phyloP scores from a whole-genome alignment of 768 basidiomycete genomes.

The Mycena metata region DNA sequence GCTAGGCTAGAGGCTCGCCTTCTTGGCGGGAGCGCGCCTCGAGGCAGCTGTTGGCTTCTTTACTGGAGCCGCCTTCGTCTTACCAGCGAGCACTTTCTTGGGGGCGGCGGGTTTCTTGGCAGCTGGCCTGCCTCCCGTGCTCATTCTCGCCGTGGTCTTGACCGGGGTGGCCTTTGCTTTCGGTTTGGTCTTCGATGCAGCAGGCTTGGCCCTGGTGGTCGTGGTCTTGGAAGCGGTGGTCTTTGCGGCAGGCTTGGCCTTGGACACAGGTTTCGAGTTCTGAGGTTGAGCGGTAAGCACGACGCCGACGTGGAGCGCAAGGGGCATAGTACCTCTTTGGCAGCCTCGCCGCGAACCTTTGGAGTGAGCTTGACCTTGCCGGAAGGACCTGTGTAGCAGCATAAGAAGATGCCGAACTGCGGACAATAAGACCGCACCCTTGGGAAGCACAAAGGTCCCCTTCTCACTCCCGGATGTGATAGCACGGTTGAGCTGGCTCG shows the following conservation, averaged over 20 bases:
- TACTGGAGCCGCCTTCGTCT: constrained; percentile 7
- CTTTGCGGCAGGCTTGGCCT: constrained; percentile 51
- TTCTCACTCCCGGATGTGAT: constrained; percentile 70
- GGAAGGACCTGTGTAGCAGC: constrained; percentile 44
- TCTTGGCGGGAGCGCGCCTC: constrained; percentile 29
- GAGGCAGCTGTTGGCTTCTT: constrained; percentile 29
- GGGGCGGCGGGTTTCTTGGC: constrained; percentile 18
- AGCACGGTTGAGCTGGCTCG: constrained; percentile 84
- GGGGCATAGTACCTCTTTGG: constrained; percentile 59
- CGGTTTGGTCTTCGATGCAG: constrained; percentile 44
- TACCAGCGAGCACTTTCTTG: constrained; percentile 32
- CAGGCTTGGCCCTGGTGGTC: constrained; percentile 27
- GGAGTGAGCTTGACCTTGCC: constrained; percentile 75
- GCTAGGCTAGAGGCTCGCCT: constrained; percentile 1
- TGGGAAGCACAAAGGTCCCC: constrained; percentile 64
- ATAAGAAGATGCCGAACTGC: constrained; percentile 12
- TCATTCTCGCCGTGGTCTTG: not conserved
- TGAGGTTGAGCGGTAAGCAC: constrained; percentile 37
- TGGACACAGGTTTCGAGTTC: constrained; percentile 61
- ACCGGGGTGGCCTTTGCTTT: constrained; percentile 43
- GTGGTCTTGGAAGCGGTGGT: constrained; percentile 33
- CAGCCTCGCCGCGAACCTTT: constrained; percentile 70
- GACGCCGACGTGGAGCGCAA: constrained; percentile 1
- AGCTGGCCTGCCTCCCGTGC: constrained; percentile 9
- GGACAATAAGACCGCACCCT: constrained; percentile 51